These are phyloP conservation scores for Xylariaceae sp. DNA, from an alignment of 2,329 filamentous ascomycete genomes.

Conservation along the genomic window DNA sequence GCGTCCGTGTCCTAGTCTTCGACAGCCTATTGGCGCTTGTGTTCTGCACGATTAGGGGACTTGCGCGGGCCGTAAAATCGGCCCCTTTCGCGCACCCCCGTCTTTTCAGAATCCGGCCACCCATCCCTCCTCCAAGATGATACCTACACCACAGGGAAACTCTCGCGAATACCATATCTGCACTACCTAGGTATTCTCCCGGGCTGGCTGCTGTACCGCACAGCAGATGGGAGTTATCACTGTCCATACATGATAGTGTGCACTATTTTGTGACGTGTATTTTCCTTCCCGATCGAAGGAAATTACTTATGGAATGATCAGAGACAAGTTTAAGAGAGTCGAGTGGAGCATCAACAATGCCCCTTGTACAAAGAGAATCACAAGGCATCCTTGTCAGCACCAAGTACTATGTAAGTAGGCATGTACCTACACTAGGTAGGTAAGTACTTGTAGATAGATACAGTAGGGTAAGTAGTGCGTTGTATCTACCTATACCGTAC, in stretches of 20 bases:
- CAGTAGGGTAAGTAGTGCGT: not conserved
- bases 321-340: not conserved
- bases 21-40: conserved; percentile 10
- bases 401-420: too few relatives aligned
- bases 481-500: not conserved
- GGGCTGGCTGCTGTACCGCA: too few relatives aligned
- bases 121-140: not conserved
- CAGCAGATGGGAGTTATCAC: too few relatives aligned
- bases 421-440: too few relatives aligned
- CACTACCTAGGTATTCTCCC: not conserved
- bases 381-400: too few relatives aligned
- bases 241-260: too few relatives aligned
- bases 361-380: too few relatives aligned
- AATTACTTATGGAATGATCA: not conserved
- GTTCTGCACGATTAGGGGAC: conserved; percentile 3
- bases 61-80: conserved; percentile 14
- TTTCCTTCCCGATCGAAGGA: not conserved
- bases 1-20: not conserved
- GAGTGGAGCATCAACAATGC: not conserved
- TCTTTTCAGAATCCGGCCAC: conserved; percentile 12
- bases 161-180: too few relatives aligned
- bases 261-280: not conserved
- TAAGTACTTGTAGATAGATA: too few relatives aligned
- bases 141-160: not conserved
- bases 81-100: conserved; percentile 18